Base-by-base conservation (phyloP, 306 rosid species). In the Fragaria vesca region DNA sequence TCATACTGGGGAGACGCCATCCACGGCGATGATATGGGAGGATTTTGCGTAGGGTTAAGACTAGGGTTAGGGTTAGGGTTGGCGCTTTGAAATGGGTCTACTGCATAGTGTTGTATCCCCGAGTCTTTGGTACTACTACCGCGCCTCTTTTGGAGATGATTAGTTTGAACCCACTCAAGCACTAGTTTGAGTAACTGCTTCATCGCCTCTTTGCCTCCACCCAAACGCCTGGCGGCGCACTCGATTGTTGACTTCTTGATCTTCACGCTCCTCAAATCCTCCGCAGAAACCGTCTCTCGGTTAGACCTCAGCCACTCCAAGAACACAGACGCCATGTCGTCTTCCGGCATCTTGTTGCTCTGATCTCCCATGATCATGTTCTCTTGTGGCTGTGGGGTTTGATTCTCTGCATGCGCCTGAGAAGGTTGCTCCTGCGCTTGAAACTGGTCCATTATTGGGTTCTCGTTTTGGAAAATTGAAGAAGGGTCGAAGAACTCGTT, bases 171-270 rank as follows among this genome's bases (percentile, higher is more conserved):
- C 99, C 99, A 95, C 79, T 95, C 88, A 24, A 95, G 96, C 63
- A 95, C 90, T 10, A 95, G 97, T 75, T 95, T 95, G 76, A 95
- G 80, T 75, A 95, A 81, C 69, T 91, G 94, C 62, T 95, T 95
- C 97, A 88, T 95, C n/a, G 88, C 99, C 66, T 93, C 96, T 81
- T 86, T 87, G 2, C 99, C 99, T 40, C 99, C 99, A 3, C 99
- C 99, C 30, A 95, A 87, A 0, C 96, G 92, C 71, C 71, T 81
- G 0, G 97, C 96, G 0, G 99, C 99, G 52, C 90, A 86, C 30
- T 95, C 99, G 0, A 95, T 90, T 0, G 97, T 93, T 0, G 97
- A 42, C 55, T 90, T 93, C 81, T 90, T 93, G 17, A 95, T 85
- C 89, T 86, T 95, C 40, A 95, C 99, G 38, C 60, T 93, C 72